Evolutionary conservation across 1,284 basidiomycete species (phyloP).

Genomic region (Fomitopsis betulina): DNA sequence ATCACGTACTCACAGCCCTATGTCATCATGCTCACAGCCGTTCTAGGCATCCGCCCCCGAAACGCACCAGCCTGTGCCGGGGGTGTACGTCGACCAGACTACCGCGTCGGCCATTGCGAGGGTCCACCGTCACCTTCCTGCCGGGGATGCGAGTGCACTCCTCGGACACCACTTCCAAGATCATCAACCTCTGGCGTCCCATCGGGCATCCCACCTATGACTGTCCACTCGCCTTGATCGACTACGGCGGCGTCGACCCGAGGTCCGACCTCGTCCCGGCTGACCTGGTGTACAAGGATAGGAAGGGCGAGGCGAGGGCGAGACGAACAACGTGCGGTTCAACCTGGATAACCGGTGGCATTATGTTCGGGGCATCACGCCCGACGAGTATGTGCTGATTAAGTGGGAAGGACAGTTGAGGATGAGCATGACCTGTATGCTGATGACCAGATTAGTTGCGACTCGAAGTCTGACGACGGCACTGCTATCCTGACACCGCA

Average conservation of each 20-base stretch:
- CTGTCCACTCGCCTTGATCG: conserved; percentile 59
- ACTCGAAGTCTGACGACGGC: conserved; percentile 45
- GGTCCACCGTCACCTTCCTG: conserved; percentile 50
- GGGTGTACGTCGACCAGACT: conserved; percentile 54
- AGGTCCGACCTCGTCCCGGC: conserved; percentile 44
- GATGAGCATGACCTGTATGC: not conserved
- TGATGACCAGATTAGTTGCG: conserved; percentile 32
- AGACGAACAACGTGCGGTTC: conserved; percentile 51
- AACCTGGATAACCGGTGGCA: conserved; percentile 59
- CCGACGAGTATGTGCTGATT: conserved; percentile 60
- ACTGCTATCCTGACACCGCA: conserved; percentile 53
- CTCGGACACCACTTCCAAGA: conserved; percentile 51
- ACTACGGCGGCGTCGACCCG: conserved; percentile 48
- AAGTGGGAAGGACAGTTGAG: conserved; percentile 49
- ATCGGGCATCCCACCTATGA: conserved; percentile 50
- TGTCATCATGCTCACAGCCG: not conserved
- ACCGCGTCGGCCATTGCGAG: conserved; percentile 39
- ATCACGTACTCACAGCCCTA: no score
- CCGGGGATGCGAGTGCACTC: conserved; percentile 39
- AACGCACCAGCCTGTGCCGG: conserved; percentile 45
- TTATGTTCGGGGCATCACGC: conserved; percentile 56
- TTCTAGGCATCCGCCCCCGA: conserved; percentile 40
- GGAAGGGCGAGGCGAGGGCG: conserved; percentile 60
- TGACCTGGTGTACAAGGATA: conserved; percentile 47
- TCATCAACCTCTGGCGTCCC: conserved; percentile 73